phyloP scores from a whole-genome alignment of 441 rosid genomes.

The Pelargonium myrrhifolium region DNA sequence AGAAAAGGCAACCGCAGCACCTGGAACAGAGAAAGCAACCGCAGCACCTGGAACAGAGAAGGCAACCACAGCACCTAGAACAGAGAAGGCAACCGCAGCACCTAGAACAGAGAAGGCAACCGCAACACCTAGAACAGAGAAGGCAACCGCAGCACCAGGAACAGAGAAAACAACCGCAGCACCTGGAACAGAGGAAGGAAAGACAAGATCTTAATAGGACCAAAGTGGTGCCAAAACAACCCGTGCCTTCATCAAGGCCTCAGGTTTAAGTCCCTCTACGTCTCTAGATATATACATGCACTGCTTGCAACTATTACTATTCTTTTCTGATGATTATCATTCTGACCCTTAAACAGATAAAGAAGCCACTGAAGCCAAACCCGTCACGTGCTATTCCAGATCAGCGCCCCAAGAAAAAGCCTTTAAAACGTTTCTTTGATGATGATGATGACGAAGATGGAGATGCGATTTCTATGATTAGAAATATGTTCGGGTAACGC shows the following conservation, averaged over 20 bases:
- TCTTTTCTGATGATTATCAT: neutral
- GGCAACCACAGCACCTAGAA: neutral
- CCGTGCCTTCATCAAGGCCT: conserved; percentile 36
- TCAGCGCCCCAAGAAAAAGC: conserved; percentile 52
- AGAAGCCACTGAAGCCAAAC: conserved; percentile 41
- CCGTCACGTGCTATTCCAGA: conserved; percentile 35
- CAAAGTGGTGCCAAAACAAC: conserved; percentile 36
- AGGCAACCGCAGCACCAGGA: neutral
- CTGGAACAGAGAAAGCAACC: neutral
- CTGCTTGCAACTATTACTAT: neutral
- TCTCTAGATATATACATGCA: neutral
- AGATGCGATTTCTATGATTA: conserved; percentile 46
- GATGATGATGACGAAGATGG: conserved; percentile 22
- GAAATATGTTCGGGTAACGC: conserved; percentile 58
- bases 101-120: neutral
- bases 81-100: neutral
- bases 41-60: neutral
- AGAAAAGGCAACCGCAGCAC: neutral
- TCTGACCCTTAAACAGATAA: conserved; percentile 29
- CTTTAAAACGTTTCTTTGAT: conserved; percentile 28
- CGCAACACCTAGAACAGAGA: neutral
- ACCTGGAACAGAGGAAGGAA: conserved; percentile 42
- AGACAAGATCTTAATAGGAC: conserved; percentile 32
- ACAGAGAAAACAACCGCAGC: conserved; percentile 18
- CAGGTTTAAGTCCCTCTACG: conserved; percentile 31